These are phyloP conservation scores for Circinella minor DNA, from an alignment of 371 early-diverging fungal species.

Conservation along the genomic window DNA sequence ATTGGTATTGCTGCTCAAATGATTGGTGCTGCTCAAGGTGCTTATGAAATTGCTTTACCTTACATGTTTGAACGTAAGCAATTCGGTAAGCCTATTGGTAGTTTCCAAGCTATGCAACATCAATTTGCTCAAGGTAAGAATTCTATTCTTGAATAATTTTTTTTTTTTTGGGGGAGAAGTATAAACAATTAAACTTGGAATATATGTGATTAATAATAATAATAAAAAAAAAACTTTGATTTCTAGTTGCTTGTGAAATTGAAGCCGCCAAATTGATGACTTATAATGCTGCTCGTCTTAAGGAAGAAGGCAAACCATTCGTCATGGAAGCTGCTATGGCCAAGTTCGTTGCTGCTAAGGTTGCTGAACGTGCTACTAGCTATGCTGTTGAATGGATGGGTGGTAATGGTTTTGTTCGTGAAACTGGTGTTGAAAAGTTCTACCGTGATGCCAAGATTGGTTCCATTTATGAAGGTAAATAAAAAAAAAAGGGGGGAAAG, in stretches of 20 bases:
- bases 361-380: conserved; percentile 92
- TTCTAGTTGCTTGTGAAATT: conserved; percentile 83
- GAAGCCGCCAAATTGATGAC: conserved; percentile 96
- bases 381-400: conserved; percentile 97
- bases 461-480: conserved; percentile 70
- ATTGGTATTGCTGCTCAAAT: conserved; percentile 98
- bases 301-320: conserved; percentile 91
- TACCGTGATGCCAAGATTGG: conserved; percentile 98
- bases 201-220: too few relatives aligned
- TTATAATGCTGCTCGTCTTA: conserved; percentile 96
- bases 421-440: conserved; percentile 86
- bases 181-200: too few relatives aligned
- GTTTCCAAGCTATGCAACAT: conserved; percentile 97
- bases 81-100: conserved; percentile 87
- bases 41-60: conserved; percentile 86
- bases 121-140: conserved; percentile 89
- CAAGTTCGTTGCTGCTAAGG: conserved; percentile 93
- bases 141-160: not conserved
- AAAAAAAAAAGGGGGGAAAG: not conserved
- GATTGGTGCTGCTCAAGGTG: conserved; percentile 97
- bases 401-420: conserved; percentile 95
- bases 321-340: conserved; percentile 98
- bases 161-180: not conserved
- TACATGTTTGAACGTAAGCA: conserved; percentile 97
- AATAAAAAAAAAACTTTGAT: not conserved